Base-by-base conservation (phyloP, 2,329 filamentous ascomycete genomes). In the Kalmusia sp. region DNA sequence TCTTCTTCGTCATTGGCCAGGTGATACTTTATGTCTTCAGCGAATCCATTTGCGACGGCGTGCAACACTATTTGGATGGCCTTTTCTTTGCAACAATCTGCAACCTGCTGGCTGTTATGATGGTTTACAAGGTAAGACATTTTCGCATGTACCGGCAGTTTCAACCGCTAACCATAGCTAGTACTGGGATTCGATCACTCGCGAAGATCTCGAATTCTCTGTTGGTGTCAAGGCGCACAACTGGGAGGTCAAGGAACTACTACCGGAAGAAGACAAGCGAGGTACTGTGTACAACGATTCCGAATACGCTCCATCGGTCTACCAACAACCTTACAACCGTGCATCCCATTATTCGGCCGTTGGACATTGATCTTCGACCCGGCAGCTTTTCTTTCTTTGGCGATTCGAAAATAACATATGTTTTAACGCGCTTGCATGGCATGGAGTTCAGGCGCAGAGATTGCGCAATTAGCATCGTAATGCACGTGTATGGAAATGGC, bases 131-230 rank as follows among this genome's bases (percentile, higher is more conserved):
- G 89, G 92, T 88, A 76, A n/a, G 58, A 79, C 50, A 7, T 11
- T n/a, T 15, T 6, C 19, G 6, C 15, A 21, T 15, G 40, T 44
- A 27, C 38, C 44, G 22, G 43, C 15, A 54, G n/a, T 35, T 21
- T 44, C 47, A 19, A 28, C 35, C 34, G 52, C 65, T 69, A 59
- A 70, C 55, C 19, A 8, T 15, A 25, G 44, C 52, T 52, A 95
- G 92, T 99, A 96, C 81, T 99, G 95, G 95, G 95, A 99, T 72
- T 97, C 93, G 14, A 99, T 99, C 75, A 99, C 95, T 19, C 92
- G 91, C 71, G 95, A 99, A 78, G 95, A 99, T 74, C 88, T 99
- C 62, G 95, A 99, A 74, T 99, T 99, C 77, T 96, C 92, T 2
- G 95, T 99, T 44, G 93, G 93, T 61, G 92, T 92, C 54, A 91